A percentile compares a stretch with the other conserved stretches of the same genome.
These are phyloP conservation scores for Musa troglodytarum DNA, from an alignment of 176 grass and related monocot species.

Conservation along the genomic window DNA sequence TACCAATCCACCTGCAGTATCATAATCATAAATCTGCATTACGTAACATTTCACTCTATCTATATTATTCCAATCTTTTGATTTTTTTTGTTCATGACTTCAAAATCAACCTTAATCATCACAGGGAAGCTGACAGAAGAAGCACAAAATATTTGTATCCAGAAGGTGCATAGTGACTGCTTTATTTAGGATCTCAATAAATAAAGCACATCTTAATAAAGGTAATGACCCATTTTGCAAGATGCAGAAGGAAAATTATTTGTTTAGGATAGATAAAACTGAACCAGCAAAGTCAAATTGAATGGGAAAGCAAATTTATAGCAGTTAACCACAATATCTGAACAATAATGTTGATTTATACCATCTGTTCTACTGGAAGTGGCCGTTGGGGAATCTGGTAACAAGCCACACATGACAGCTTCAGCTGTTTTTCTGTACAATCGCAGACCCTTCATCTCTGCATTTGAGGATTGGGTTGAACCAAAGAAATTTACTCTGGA, in stretches of 20 bases:
- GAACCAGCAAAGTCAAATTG: too few relatives aligned
- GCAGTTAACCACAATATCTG: not conserved
- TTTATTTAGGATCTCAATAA: not conserved
- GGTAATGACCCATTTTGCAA: not conserved
- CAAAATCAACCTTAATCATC: too few relatives aligned
- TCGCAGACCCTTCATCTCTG: slow-evolving; percentile 21
- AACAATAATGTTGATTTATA: not conserved
- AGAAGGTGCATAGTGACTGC: not conserved
- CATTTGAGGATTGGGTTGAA: slow-evolving; percentile 21
- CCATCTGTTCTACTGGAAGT: slow-evolving; percentile 53
- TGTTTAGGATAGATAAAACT: not conserved
- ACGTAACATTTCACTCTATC: not conserved
- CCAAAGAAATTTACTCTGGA: slow-evolving; percentile 63
- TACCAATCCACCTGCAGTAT: slow-evolving; percentile 42
- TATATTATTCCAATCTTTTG: too few relatives aligned
- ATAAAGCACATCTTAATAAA: not conserved
- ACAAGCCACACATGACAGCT: slow-evolving; percentile 62
- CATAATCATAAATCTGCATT: not conserved
- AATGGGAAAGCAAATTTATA: not conserved
- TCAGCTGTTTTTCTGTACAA: slow-evolving; percentile 55
- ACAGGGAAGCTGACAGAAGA: too few relatives aligned
- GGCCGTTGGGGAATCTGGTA: slow-evolving; percentile 53
- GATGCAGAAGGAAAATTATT: not conserved
- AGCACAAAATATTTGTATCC: too few relatives aligned
- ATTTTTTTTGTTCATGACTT: too few relatives aligned